Conservation (phyloP, 2,329 filamentous ascomycete species). For the Ascochyta rabiei region DNA sequence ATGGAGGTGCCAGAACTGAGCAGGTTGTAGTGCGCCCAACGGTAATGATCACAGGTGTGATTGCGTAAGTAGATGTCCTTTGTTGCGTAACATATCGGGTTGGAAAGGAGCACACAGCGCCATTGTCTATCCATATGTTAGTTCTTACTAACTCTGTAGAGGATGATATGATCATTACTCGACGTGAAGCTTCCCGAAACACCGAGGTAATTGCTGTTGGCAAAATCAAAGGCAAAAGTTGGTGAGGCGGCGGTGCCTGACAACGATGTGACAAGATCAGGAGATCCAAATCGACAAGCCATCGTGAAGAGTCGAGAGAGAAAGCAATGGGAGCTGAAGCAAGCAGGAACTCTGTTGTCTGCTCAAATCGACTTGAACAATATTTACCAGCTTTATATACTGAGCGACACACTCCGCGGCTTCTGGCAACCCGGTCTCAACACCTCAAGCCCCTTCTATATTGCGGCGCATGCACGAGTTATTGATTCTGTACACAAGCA, state of each 20-base stretch:
- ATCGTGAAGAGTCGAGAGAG: conserved; percentile 3
- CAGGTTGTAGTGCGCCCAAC: conserved; percentile 22
- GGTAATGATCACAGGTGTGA: conserved; percentile 24
- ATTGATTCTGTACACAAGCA: background rate
- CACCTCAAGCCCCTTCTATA: background rate
- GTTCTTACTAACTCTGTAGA: background rate
- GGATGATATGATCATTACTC: background rate
- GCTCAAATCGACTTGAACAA: too few species aligned
- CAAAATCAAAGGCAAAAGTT: conserved; percentile 23
- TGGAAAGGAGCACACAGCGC: conserved; percentile 23
- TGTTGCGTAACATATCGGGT: conserved; percentile 18
- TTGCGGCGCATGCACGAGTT: conserved; percentile 4
- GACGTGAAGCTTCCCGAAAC: conserved; percentile 21
- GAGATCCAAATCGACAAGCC: conserved; percentile 25
- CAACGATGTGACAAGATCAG: conserved; percentile 21
- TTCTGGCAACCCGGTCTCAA: background rate
- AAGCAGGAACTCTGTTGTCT: background rate
- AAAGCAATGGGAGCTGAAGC: background rate
- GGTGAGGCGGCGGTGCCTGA: conserved; percentile 14
- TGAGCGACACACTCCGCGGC: background rate
- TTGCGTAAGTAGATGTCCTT: conserved; percentile 22
- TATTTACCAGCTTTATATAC: background rate
- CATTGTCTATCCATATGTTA: conserved; percentile 12
- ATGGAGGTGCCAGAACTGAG: conserved; percentile 16
- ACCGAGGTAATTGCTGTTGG: conserved; percentile 21